Evolutionary conservation across 2,329 filamentous ascomycete species (phyloP).

Genomic region (Rasamsonia emersonii): DNA sequence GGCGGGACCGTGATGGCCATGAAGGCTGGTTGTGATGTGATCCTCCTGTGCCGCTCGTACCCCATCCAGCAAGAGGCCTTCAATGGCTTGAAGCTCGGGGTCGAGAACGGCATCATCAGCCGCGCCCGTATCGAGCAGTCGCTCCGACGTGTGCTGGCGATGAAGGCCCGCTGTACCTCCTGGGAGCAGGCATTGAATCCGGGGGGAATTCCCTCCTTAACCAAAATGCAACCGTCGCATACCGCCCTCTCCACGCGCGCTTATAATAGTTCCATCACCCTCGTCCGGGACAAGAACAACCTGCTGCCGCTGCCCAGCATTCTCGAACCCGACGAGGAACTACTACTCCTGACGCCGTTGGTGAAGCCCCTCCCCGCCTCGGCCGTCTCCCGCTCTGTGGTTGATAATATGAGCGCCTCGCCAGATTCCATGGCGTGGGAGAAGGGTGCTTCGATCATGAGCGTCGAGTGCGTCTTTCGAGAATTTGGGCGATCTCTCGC

Average conservation of each 20-base stretch:
- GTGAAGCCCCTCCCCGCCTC: conserved; percentile 91
- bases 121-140: conserved; percentile 73
- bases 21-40: conserved; percentile 87
- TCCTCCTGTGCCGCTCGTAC: conserved; percentile 80
- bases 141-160: conserved; percentile 62
- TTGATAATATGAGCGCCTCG: conserved; percentile 41
- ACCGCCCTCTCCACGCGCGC: conserved; percentile 71
- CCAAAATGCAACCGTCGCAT: conserved; percentile 74
- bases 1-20: conserved; percentile 97
- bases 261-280: conserved; percentile 87
- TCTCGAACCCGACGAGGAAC: conserved; percentile 74
- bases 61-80: conserved; percentile 87
- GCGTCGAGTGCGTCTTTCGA: conserved; percentile 84
- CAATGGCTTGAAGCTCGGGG: conserved; percentile 75
- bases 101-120: conserved; percentile 84
- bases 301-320: conserved; percentile 74
- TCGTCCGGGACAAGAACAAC: conserved; percentile 82
- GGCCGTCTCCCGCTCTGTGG: conserved; percentile 61
- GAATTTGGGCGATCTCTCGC: conserved; percentile 84
- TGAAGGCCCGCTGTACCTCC: conserved; percentile 79
- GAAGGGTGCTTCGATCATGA: conserved; percentile 62
- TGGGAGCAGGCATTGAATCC: conserved; percentile 91
- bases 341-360: conserved; percentile 80
- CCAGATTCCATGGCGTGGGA: conserved; percentile 50
- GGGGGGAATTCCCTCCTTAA: conserved; percentile 65